Evolutionary conservation across 75 land plant species (phyloP).

Genomic region (Pinus albicaulis): DNA sequence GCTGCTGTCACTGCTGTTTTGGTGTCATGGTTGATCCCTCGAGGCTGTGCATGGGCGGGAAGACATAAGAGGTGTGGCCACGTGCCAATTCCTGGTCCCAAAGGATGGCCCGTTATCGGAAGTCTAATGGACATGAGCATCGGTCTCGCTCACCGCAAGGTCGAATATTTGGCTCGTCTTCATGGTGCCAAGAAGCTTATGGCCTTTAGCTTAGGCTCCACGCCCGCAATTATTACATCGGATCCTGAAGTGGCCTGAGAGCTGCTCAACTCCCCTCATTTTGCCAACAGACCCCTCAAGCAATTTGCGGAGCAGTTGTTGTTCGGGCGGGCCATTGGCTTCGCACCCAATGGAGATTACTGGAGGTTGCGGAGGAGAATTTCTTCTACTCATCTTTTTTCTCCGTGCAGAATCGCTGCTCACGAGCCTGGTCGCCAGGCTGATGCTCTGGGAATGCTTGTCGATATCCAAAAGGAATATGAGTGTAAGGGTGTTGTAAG

Average conservation of each 20-base stretch:
- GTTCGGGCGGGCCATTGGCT: conserved; percentile 76
- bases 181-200: conserved; percentile 35
- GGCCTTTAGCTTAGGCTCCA: conserved; percentile 62
- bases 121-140: conserved; percentile 26
- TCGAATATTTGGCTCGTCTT: conserved; percentile 20
- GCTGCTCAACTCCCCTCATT: conserved; percentile 44
- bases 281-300: conserved; percentile 75
- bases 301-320: conserved; percentile 62
- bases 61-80: neutral
- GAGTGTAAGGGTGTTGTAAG: conserved; percentile 4
- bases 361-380: conserved; percentile 65
- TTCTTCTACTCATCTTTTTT: conserved; percentile 59
- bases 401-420: conserved; percentile 53
- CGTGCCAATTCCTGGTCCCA: conserved; percentile 25
- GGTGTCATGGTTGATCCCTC: conserved; percentile 14
- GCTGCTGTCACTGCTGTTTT: neutral
- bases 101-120: conserved; percentile 33
- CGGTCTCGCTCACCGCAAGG: conserved; percentile 34
- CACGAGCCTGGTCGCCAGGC: conserved; percentile 44
- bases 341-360: conserved; percentile 62
- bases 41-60: conserved; percentile 23
- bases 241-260: conserved; percentile 48
- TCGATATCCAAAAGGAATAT: conserved; percentile 24
- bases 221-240: conserved; percentile 43
- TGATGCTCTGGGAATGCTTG: conserved; percentile 38